Evolutionary conservation across 2,329 filamentous ascomycete genomes (phyloP), one percentile per base, ranked within the genome.

Genomic region (Aspergillus fructus): DNA sequence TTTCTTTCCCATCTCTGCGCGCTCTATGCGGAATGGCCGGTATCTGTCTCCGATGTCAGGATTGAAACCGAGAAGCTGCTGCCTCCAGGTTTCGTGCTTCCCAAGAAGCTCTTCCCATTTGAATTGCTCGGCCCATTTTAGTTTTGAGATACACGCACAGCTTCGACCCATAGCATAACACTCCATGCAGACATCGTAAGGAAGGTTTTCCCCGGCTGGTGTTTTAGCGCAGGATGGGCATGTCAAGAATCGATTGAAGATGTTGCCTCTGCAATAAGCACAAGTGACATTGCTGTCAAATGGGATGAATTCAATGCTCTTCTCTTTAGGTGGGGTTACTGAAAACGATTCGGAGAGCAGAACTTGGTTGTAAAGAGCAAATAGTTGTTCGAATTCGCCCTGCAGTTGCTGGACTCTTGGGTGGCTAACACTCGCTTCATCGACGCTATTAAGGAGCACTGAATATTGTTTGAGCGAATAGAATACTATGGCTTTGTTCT

Each of bases 131-230:
- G 91, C 91, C 93, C 93, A 99, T 59, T 85, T 86, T 11, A 96
- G 83, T 11, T 86, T 87, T 3, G 93, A 96, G 50, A 96, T 83
- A 68, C 94, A 99, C 3, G 85, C 85, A 71, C 94, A 99, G 46
- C 93, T 96, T 51, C 94, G 86, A 21, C 94, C 94, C 89, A 97
- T 96, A n/a, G 87, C 89, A 69, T 96, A 99, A 70, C 94, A 99
- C 65, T 99, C 94, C 90, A 99, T 93, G 69, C 94, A 99, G 21
- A 99, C 83, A 71, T 99, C 94, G 71, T 97, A 99, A 0, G 90
- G 45, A 5, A 48, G 45, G 15, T 48, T 90, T 68, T 97, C 86
- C 33, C 88, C 90, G 55, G 91, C 88, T 33, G 86, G 89, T 58
- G 83, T 83, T 49, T 82, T 79, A 37, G 88, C 84, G 71, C 94